Evolutionary conservation across 1,284 basidiomycete genomes (phyloP), one percentile per base, ranked within the genome.

Genomic region (Vanrija sp.): DNA sequence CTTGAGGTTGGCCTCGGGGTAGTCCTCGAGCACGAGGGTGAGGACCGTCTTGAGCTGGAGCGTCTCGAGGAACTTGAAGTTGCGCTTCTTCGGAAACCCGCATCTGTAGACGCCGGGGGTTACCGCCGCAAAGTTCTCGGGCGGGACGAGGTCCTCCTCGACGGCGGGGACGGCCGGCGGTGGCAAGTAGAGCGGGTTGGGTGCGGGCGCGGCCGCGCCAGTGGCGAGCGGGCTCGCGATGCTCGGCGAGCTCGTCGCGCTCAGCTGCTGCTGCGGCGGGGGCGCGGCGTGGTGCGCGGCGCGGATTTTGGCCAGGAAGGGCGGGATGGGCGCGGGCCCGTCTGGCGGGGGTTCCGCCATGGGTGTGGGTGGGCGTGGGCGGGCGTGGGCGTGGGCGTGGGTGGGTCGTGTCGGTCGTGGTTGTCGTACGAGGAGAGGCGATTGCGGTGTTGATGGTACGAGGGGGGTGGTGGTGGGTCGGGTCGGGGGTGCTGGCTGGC

Each of bases 21-120:
- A 82, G 44, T 81, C 78, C 59, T 82, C 81, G 46, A 79, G 69
- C 27, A 81, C 79, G 16, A 81, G 67, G 5, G 78, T 78, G 45
- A 82, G 66, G n/a, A 82, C 79, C 31, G 78, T 81, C 55, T 79
- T 80, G 18, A 82, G 64, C 41, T 77, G 70, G 43, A 82, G 68
- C 19, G 75, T 77, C 57, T 77, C 74, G 54, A 82, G 69, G 59
- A 81, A 82, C 31, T 74, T 67, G 59, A 81, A 82, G 61, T 82
- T 78, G 55, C 78, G 74, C 62, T 76, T 76, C 54, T 78, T 78
- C 10, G 81, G 81, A 56, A 82, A 82, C 8, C 72, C 75, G 47
- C 69, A 75, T 45, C 24, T 37, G 60, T 80, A 82, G 16, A 82
- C 72, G 18, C 77, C 76, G 5, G 73, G 68, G 31, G 72, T 73